These are phyloP conservation scores for Paraleonurus japonicus DNA, from an alignment of 257 asterid species.

Conservation along the genomic window DNA sequence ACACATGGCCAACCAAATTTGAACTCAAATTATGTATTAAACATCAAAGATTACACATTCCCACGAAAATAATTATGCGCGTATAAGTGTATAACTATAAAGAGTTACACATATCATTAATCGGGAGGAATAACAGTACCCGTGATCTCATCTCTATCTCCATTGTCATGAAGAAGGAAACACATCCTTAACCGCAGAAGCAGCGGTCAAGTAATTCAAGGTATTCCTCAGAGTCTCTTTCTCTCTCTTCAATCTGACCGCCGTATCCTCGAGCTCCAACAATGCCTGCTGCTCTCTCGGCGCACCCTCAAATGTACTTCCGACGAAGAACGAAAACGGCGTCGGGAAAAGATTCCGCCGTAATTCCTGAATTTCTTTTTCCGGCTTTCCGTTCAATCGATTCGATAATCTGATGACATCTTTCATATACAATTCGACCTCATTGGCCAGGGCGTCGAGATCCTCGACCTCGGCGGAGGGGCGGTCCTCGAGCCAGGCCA, in stretches of 20 bases:
- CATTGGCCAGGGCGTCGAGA: constrained; percentile 57
- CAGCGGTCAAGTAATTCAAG: constrained; percentile 85
- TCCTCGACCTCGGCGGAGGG: constrained; percentile 81
- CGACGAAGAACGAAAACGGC: constrained; percentile 93
- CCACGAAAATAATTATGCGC: constrained; percentile 18
- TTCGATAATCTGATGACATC: constrained; percentile 88
- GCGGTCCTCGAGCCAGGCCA: constrained; percentile 92
- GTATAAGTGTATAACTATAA: constrained; percentile 18
- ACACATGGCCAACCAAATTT: not conserved
- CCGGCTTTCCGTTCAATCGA: constrained; percentile 81
- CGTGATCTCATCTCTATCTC: not conserved
- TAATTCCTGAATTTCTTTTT: constrained; percentile 74
- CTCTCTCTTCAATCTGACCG: constrained; percentile 86
- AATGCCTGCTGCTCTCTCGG: constrained; percentile 97
- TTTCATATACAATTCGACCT: constrained; percentile 80
- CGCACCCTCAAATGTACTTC: constrained; percentile 92
- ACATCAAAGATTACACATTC: constrained; percentile 38
- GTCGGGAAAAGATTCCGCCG: constrained; percentile 89
- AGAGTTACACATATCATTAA: constrained; percentile 24
- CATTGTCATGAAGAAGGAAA: constrained; percentile 66
- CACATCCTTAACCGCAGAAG: constrained; percentile 95
- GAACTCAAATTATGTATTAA: constrained; percentile 27
- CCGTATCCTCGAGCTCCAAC: constrained; percentile 91
- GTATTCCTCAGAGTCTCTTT: constrained; percentile 95
- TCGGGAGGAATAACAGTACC: constrained; percentile 15